Conservation (phyloP, 2,329 filamentous ascomycete species). For the Cryphonectria carpinicola region DNA sequence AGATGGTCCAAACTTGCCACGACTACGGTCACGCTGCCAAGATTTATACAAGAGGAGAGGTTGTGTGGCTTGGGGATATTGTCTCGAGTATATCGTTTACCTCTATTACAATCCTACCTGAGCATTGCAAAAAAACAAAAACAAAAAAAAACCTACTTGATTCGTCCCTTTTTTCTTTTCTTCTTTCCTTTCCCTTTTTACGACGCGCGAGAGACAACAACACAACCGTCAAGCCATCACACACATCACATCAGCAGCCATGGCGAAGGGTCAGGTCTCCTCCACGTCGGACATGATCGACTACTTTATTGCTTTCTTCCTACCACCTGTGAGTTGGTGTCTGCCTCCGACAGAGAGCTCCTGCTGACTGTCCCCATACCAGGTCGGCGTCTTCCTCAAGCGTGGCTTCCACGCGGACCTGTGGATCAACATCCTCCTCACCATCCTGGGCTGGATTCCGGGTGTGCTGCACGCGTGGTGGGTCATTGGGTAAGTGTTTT, state of each 20-base stretch:
- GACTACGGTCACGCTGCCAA: background rate
- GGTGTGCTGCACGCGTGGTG: constrained; percentile 29
- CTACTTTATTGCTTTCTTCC: constrained; percentile 28
- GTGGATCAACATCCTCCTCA: constrained; percentile 27
- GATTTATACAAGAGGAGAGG: background rate
- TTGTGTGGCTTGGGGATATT: background rate
- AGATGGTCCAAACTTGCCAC: background rate
- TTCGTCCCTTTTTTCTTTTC: background rate
- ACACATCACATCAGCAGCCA: constrained; percentile 14
- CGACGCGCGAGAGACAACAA: background rate
- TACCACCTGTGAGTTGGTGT: constrained; percentile 24
- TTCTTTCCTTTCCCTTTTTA: background rate
- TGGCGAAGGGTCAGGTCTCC: constrained; percentile 23
- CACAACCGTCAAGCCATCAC: background rate
- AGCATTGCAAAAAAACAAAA: background rate
- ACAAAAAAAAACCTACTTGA: too few relatives aligned
- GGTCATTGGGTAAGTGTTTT: constrained; percentile 23
- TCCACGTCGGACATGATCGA: constrained; percentile 28
- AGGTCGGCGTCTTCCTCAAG: constrained; percentile 28
- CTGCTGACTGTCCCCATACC: background rate
- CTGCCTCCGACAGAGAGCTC: background rate
- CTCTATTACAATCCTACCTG: background rate
- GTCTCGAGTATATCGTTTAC: background rate
- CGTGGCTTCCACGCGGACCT: constrained; percentile 24
- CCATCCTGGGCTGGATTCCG: constrained; percentile 27